Conservation (phyloP, 2,329 filamentous ascomycete genomes). For the Pseudomassariella vexata region DNA sequence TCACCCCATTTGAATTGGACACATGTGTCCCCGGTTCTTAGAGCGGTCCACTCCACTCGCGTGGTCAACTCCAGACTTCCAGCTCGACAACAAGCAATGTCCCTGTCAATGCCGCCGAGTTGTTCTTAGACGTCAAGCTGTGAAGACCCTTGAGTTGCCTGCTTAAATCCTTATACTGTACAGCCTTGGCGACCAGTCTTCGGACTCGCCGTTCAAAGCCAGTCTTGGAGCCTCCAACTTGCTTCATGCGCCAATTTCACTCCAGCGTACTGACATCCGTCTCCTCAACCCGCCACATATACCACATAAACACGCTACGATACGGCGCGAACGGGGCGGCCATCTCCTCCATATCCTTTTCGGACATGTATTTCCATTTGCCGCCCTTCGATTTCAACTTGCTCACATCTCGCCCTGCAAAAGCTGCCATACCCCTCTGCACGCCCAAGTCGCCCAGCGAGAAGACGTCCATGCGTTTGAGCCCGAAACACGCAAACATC, state of each 20-base stretch:
- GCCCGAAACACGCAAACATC: constrained; percentile 96
- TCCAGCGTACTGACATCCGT: constrained; percentile 65
- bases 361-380: constrained; percentile 98
- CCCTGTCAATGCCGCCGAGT: too few relatives aligned
- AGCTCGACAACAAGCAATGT: too few relatives aligned
- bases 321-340: constrained; percentile 80
- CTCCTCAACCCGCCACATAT: constrained; percentile 86
- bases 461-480: constrained; percentile 93
- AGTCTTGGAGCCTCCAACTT: too few relatives aligned
- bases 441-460: constrained; percentile 88
- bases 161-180: too few relatives aligned
- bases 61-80: too few relatives aligned
- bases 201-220: too few relatives aligned
- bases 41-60: too few relatives aligned
- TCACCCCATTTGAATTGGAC: too few relatives aligned
- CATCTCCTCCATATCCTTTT: constrained; percentile 83
- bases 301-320: constrained; percentile 95
- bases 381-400: constrained; percentile 77
- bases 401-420: constrained; percentile 73
- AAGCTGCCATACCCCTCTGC: constrained; percentile 88
- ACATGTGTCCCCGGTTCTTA: too few relatives aligned
- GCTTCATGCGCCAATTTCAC: constrained; percentile 16
- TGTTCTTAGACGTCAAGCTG: too few relatives aligned
- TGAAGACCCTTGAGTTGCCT: too few relatives aligned
- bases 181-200: too few relatives aligned